Conservation (phyloP, 306 rosid genomes). For the Acacia crassicarpa region DNA sequence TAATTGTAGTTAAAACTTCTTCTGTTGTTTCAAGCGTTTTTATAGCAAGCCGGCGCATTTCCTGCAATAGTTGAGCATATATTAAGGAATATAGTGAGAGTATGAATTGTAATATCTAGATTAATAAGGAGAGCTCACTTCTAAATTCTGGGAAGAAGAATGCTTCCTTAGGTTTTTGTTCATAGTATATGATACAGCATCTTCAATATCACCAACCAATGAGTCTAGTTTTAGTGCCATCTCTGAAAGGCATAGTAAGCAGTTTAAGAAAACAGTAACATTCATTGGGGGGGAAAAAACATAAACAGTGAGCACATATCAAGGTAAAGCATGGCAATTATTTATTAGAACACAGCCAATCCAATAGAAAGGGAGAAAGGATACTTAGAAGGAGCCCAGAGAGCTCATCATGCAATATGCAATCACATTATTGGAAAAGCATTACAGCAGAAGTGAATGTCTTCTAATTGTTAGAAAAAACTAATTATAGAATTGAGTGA, state of each 20-base stretch:
- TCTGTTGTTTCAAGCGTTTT: conserved; percentile 66
- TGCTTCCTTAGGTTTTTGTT: conserved; percentile 67
- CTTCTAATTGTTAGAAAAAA: not conserved
- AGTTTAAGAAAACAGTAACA: conserved; percentile 18
- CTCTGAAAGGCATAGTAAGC: conserved; percentile 60
- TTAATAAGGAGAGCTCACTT: conserved; percentile 52
- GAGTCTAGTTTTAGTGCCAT: conserved; percentile 83
- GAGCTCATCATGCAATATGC: not conserved
- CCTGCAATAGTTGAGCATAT: conserved; percentile 56
- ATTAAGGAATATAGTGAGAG: conserved; percentile 22
- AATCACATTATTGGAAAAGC: not conserved
- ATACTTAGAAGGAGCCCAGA: not conserved
- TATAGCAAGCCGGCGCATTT: conserved; percentile 58
- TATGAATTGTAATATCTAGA: conserved; percentile 20
- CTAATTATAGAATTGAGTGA: not conserved
- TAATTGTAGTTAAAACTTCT: conserved; percentile 60
- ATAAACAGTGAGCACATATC: conserved; percentile 7
- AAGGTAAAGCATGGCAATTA: conserved; percentile 5
- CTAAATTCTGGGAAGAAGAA: conserved; percentile 53
- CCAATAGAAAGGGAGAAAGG: not conserved
- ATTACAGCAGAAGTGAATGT: not conserved
- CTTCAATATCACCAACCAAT: conserved; percentile 91
- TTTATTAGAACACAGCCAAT: conserved; percentile 17
- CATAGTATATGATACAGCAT: conserved; percentile 77
- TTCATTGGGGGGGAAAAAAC: conserved; percentile 6